These are phyloP conservation scores for Eremochloa ophiuroides DNA, from an alignment of 176 grass and related monocot species.

Conservation along the genomic window DNA sequence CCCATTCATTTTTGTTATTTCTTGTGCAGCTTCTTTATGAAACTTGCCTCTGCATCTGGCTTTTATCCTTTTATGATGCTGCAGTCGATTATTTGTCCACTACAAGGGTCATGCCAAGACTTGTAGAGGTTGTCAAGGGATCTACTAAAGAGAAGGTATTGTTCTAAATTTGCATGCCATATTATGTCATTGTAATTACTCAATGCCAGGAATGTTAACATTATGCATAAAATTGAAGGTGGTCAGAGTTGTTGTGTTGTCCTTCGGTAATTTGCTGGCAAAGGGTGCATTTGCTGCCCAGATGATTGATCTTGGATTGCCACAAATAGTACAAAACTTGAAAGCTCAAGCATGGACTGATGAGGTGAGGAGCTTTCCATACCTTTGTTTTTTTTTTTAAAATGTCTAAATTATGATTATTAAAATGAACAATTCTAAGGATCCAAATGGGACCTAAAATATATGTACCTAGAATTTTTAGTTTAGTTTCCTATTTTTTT, in stretches of 20 bases:
- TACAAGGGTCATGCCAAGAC: slow-evolving; percentile 84
- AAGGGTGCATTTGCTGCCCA: slow-evolving; percentile 87
- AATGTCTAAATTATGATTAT: too few species aligned
- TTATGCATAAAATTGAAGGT: slow-evolving; percentile 44
- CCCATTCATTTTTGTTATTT: slow-evolving; percentile 18
- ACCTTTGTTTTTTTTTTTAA: too few species aligned
- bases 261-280: slow-evolving; percentile 74
- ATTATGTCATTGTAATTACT: background rate
- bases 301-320: slow-evolving; percentile 97
- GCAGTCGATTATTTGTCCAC: slow-evolving; percentile 90
- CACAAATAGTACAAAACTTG: slow-evolving; percentile 82
- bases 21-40: slow-evolving; percentile 88
- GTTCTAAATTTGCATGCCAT: slow-evolving; percentile 3
- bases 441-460: too few species aligned
- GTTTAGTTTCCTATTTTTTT: background rate
- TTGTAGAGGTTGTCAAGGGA: slow-evolving; percentile 89
- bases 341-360: slow-evolving; percentile 99
- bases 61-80: slow-evolving; percentile 88
- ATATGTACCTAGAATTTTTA: background rate
- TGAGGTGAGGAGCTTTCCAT: slow-evolving; percentile 58
- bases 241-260: slow-evolving; percentile 84
- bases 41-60: slow-evolving; percentile 96
- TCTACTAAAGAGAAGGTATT: slow-evolving; percentile 95
- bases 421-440: too few species aligned
- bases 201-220: background rate